Evolutionary conservation across 2,329 filamentous ascomycete species (phyloP), one percentile per base, ranked within the genome.

Genomic region (Didymosphaeria variabile): DNA sequence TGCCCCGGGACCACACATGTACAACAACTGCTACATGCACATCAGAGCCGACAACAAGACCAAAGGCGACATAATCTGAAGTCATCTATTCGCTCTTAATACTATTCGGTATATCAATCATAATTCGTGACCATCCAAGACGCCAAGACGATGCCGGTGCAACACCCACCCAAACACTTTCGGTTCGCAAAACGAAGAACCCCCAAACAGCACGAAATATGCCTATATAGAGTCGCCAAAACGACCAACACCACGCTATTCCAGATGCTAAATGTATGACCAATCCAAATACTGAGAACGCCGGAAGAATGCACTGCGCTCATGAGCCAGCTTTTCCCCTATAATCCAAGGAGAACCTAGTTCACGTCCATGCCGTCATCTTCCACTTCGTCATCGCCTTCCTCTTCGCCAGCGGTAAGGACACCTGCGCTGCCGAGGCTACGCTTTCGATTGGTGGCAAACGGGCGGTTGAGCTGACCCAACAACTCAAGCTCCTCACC

Each of bases 401-500:
- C 80, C 5, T 79, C 79, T 13, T 79, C 77, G 44, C 79, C 81
- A 7, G 72, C 77, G 5, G 78, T 71, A 12, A 81, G 68, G 9
- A 77, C 71, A 12, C 75, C 76, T 0, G 75, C 72, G 63, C 71
- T 76, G 21, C 76, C 73, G 2, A 78, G 63, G 50, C 81, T 82
- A 55, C 82, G 69, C 73, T 83, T 83, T 42, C 81, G 77, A 4
- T 77, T 79, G 40, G 69, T 51, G 44, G 71, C 76, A 57, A 80
- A 65, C 63, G 69, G 60, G 78, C 83, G 63, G 80, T 76, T 58
- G 29, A 87, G 76, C 6, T 83, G 84, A 12, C 85, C 85, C 3
- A 88, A 82, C 60, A 84, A 80, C 65, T 90, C 88, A 15, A 96
- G 82, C 76, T 97, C 93, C 64, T 97, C 92, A 46, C 94, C 94